These are phyloP conservation scores for Phaseolus coccineus DNA, from an alignment of 331 rosid genomes.

Conservation along the genomic window DNA sequence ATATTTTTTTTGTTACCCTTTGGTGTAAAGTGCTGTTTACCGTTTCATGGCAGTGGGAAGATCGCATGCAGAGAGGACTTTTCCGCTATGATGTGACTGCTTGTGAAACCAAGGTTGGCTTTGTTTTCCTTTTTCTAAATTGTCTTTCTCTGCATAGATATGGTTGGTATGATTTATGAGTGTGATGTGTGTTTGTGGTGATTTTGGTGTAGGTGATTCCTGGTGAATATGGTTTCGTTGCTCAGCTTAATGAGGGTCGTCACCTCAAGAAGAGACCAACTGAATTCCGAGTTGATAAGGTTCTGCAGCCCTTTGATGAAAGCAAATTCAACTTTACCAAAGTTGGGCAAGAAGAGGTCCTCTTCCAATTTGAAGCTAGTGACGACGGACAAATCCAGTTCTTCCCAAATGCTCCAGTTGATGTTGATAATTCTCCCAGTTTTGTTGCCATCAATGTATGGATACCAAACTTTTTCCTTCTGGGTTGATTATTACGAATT, in stretches of 20 bases:
- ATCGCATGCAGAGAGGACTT: conserved; percentile 91
- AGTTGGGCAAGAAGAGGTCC: conserved; percentile 97
- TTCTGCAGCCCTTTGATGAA: conserved; percentile 92
- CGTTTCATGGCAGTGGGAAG: conserved; percentile 81
- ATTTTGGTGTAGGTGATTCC: conserved; percentile 76
- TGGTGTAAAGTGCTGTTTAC: conserved; percentile 30
- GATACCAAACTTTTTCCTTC: conserved; percentile 18
- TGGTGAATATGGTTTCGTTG: conserved; percentile 84
- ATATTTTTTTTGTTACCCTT: background rate
- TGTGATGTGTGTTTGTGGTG: conserved; percentile 1
- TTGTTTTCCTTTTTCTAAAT: background rate
- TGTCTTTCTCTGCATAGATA: background rate
- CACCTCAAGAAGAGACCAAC: conserved; percentile 99
- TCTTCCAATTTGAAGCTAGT: conserved; percentile 83
- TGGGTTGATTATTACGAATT: background rate
- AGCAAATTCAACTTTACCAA: conserved; percentile 93
- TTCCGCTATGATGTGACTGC: conserved; percentile 97
- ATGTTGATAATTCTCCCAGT: conserved; percentile 80
- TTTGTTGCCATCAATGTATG: conserved; percentile 93
- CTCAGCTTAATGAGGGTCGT: conserved; percentile 99
- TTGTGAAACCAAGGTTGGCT: conserved; percentile 90
- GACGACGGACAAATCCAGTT: conserved; percentile 81
- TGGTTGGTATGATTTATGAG: background rate
- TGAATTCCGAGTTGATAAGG: conserved; percentile 94
- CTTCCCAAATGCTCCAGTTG: conserved; percentile 79